Evolutionary conservation across 176 grass and related monocot genomes (phyloP).

Genomic region (Oryza officinalis): DNA sequence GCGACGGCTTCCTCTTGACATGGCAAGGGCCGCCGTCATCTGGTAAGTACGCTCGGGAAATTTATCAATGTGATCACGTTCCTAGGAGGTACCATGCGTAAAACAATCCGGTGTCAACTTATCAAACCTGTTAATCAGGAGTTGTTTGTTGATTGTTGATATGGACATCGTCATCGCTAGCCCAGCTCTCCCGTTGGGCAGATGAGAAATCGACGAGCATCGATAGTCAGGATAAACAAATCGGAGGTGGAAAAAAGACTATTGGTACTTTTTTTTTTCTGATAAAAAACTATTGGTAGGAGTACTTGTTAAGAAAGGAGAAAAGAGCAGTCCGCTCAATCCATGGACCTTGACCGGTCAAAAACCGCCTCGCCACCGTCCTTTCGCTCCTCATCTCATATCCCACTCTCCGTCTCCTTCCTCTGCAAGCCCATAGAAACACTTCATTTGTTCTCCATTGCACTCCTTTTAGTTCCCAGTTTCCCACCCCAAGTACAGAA

Average conservation of each 20-base stretch:
- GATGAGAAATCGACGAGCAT: no score
- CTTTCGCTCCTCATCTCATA: background rate
- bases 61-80: background rate
- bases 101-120: no score
- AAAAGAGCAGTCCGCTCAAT: background rate
- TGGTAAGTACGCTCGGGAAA: background rate
- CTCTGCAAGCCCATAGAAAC: no score
- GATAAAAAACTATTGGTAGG: no score
- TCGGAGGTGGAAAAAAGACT: no score
- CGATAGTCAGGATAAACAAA: no score
- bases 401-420: background rate
- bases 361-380: background rate
- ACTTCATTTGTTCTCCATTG: background rate
- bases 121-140: background rate
- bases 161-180: background rate
- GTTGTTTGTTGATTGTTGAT: background rate
- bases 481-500: background rate
- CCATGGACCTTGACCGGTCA: constrained; percentile 15
- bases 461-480: background rate
- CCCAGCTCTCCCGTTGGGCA: no score
- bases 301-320: no score
- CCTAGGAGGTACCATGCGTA: background rate
- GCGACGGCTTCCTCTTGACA: constrained; percentile 18
- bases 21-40: background rate
- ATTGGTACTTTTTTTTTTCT: no score